Evolutionary conservation across 768 basidiomycete genomes (phyloP).

Genomic region (Tylopilus vinaceipallidus): DNA sequence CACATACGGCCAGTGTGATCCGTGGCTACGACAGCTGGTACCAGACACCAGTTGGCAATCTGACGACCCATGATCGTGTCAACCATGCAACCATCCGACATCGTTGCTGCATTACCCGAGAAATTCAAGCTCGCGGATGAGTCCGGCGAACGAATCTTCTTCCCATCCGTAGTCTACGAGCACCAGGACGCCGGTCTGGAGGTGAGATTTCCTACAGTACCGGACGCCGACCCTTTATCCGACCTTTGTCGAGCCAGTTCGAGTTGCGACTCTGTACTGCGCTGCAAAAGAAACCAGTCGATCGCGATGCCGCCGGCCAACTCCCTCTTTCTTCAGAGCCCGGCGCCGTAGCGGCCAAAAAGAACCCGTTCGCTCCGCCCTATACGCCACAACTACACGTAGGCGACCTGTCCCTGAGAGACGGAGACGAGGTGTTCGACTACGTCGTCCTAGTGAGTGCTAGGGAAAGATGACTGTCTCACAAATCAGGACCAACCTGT

Average conservation of each 20-base stretch:
- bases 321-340: conserved; percentile 26
- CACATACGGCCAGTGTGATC: background rate
- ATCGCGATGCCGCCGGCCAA: conserved; percentile 44
- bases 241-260: conserved; percentile 50
- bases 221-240: background rate
- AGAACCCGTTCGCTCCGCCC: conserved; percentile 84
- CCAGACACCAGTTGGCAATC: background rate
- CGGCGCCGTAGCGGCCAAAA: conserved; percentile 25
- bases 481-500: conserved; percentile 2
- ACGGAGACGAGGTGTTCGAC: conserved; percentile 49
- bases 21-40: too few relatives aligned
- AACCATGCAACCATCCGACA: conserved; percentile 37
- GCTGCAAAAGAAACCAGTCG: conserved; percentile 69
- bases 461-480: too few relatives aligned
- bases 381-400: conserved; percentile 75
- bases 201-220: conserved; percentile 38
- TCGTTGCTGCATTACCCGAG: conserved; percentile 54
- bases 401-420: conserved; percentile 58
- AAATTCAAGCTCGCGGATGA: conserved; percentile 56
- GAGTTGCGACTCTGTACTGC: conserved; percentile 85
- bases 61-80: background rate
- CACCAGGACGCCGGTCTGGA: conserved; percentile 63
- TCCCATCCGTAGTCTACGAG: conserved; percentile 65
- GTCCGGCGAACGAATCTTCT: conserved; percentile 72
- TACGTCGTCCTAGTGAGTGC: conserved; percentile 68